These are phyloP conservation scores for Ilyonectria sp. DNA, from an alignment of 2,329 filamentous ascomycete species.

Conservation along the genomic window DNA sequence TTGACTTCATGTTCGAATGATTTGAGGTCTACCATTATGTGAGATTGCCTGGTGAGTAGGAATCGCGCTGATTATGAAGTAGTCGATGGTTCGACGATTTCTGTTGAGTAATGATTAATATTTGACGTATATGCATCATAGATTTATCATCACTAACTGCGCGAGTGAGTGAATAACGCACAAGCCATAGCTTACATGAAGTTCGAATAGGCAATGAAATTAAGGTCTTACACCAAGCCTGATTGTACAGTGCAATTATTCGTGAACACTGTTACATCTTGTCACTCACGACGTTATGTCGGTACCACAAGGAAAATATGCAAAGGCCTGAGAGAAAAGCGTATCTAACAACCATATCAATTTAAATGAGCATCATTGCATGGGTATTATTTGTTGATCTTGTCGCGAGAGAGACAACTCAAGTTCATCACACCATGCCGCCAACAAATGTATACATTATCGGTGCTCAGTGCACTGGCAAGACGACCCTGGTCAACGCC, in stretches of 20 bases:
- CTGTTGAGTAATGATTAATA: too few relatives aligned
- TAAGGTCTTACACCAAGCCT: background rate
- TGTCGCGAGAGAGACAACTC: background rate
- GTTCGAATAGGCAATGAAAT: too few relatives aligned
- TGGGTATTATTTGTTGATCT: background rate
- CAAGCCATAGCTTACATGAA: too few relatives aligned
- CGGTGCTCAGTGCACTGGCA: slow-evolving; percentile 62
- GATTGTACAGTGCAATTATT: background rate
- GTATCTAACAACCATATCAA: background rate
- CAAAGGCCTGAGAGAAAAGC: background rate
- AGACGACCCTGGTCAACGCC: slow-evolving; percentile 59
- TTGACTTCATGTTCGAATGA: too few relatives aligned
- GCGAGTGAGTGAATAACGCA: too few relatives aligned
- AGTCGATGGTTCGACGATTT: too few relatives aligned
- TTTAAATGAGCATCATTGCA: background rate
- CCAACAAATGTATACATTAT: slow-evolving; percentile 56
- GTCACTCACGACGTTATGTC: background rate
- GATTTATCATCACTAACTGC: too few relatives aligned
- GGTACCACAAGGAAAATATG: background rate
- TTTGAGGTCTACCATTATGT: too few relatives aligned
- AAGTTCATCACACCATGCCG: background rate
- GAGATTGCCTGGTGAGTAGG: too few relatives aligned
- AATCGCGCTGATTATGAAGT: too few relatives aligned
- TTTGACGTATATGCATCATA: too few relatives aligned
- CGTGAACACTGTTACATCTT: background rate